These are phyloP conservation scores for Metschnikowia hibisci DNA, from an alignment of 805 yeast species.

Conservation along the genomic window DNA sequence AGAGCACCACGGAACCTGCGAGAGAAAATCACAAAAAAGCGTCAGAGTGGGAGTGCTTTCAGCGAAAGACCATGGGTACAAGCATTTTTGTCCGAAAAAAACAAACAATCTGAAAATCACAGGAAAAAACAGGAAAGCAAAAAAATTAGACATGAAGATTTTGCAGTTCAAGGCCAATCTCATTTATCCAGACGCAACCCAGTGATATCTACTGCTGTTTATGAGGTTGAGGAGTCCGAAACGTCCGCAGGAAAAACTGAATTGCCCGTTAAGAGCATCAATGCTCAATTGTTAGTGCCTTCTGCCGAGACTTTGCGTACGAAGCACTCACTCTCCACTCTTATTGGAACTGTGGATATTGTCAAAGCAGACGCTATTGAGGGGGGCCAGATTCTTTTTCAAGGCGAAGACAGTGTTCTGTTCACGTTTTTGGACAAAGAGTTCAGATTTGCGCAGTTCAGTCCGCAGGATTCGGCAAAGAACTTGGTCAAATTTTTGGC, in stretches of 20 bases:
- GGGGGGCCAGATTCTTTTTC: slow-evolving; percentile 15
- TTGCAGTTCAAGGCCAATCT: background rate
- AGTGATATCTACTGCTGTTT: slow-evolving; percentile 24
- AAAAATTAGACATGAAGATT: background rate
- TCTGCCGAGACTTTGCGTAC: slow-evolving; percentile 8
- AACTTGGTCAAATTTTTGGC: slow-evolving; percentile 18
- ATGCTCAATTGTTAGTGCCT: slow-evolving; percentile 8
- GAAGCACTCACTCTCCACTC: background rate
- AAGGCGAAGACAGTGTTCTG: slow-evolving; percentile 6
- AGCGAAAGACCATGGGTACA: background rate
- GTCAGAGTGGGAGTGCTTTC: background rate
- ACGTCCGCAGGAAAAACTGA: slow-evolving; percentile 16
- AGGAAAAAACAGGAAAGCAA: background rate
- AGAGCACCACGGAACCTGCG: background rate
- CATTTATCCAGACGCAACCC: slow-evolving; percentile 22
- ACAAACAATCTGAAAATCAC: background rate
- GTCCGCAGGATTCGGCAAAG: slow-evolving; percentile 18
- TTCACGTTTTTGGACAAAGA: slow-evolving; percentile 19
- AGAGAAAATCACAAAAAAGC: background rate
- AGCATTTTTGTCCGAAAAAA: background rate
- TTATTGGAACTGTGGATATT: slow-evolving; percentile 8
- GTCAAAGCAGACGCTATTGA: slow-evolving; percentile 6
- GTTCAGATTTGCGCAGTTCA: slow-evolving; percentile 25
- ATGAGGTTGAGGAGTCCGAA: slow-evolving; percentile 31
- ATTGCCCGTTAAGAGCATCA: slow-evolving; percentile 5